Evolutionary conservation across 2,329 filamentous ascomycete species (phyloP).

Genomic region (Xylariaceae sp.): DNA sequence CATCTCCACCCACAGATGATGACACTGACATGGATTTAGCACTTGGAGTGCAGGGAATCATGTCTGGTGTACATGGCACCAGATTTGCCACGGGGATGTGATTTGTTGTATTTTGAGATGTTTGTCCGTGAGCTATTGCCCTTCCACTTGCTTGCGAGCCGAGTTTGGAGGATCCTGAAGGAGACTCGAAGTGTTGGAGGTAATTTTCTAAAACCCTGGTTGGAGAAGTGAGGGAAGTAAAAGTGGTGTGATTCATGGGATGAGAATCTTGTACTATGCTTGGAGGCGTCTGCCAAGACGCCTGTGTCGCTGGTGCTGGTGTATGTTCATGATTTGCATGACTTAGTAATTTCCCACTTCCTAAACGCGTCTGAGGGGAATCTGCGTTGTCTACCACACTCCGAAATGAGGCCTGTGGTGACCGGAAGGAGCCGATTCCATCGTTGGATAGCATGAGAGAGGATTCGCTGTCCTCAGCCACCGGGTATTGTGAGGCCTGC

Average conservation of each 20-base stretch:
- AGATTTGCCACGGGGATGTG: constrained; percentile 7
- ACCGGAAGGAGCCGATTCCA: constrained; percentile 29
- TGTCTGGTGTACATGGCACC: constrained; percentile 24
- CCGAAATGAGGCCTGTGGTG: constrained; percentile 49
- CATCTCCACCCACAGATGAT: constrained; percentile 2
- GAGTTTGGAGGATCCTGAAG: constrained; percentile 26
- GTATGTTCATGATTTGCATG: constrained; percentile 8
- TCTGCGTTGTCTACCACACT: constrained; percentile 52
- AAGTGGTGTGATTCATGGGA: constrained; percentile 44
- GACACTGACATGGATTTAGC: not conserved
- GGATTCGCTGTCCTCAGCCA: constrained; percentile 14
- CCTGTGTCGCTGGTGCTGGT: constrained; percentile 32
- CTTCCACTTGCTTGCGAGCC: constrained; percentile 17
- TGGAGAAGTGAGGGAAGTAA: constrained; percentile 51
- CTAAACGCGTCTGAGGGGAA: constrained; percentile 41
- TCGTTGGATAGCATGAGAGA: constrained; percentile 17
- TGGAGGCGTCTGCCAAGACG: constrained; percentile 51
- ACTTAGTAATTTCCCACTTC: not conserved
- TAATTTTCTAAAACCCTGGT: constrained; percentile 57
- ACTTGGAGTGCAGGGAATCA: constrained; percentile 33
- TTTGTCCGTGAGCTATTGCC: not conserved
- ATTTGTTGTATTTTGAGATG: constrained; percentile 3
- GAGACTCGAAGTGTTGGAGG: constrained; percentile 45
- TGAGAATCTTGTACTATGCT: constrained; percentile 64
- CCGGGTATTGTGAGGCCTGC: not conserved